Base-by-base conservation (phyloP, 768 basidiomycete species). In the Kwoniella sp. region DNA sequence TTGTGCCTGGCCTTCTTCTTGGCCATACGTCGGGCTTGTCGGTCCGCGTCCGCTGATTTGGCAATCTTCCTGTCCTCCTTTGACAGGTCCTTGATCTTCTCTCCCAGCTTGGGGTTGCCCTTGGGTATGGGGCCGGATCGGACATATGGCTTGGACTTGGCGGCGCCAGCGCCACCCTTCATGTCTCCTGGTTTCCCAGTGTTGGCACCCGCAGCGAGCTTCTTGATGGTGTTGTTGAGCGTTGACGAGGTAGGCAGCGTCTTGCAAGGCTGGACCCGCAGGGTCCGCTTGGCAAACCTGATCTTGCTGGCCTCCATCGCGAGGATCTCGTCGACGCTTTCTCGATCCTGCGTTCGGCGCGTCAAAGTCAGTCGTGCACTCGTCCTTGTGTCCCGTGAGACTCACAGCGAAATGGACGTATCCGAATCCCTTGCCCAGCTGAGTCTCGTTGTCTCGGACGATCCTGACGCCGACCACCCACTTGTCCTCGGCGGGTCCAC, bases 371-470 rank as follows among this genome's bases (percentile, higher is more conserved):
- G n/a, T n/a, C 7, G 25, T 10, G 40, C 14, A 42, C 5, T 25
- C 40, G 26, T 4, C 6, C 22, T 15, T 7, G 9, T 29, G 26
- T 19, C 20, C n/a, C n/a, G n/a, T 19, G 43, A 36, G 20, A 78
- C 85, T 56, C 72, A 93, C 93, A 50, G 78, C 71, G 57, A 96
- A 88, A 62, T 89, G 84, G 17, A 98, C 84, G 66, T 96, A 95
- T 9, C 87, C 89, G 71, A 96, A 92, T 4, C 92, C 92, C 75
- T 93, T 95, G 11, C 92, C 93, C 12, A 96, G 80, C 61, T 90
- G 89, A 1, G 89, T 95, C 53, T 87, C 89, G 61, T 83, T 83
- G 71, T 98, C 93, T 40, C 88, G 80, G 45, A 95, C 80, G 62
- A 95, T 83, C 36, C 93, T 81, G n/a, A 95, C 89, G 29, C 82